These are phyloP conservation scores for Ascochyta clinopodiicola DNA, from an alignment of 2,329 filamentous ascomycete species.

Conservation along the genomic window DNA sequence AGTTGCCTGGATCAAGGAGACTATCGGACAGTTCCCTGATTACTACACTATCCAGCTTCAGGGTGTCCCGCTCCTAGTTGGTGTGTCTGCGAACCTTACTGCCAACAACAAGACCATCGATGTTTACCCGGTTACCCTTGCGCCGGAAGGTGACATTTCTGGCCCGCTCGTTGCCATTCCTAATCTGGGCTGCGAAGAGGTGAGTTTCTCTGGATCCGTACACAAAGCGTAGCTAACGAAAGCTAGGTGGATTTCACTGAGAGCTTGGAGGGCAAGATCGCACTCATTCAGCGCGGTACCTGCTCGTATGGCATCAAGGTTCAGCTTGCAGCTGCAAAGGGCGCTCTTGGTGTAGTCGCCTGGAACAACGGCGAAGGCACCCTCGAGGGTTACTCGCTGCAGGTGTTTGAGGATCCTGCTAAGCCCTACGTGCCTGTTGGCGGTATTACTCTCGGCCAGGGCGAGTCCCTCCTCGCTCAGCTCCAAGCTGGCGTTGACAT, in stretches of 20 bases:
- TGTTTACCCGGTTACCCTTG: constrained; percentile 36
- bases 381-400: constrained; percentile 51
- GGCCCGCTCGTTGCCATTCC: constrained; percentile 41
- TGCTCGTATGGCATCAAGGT: constrained; percentile 78
- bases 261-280: constrained; percentile 67
- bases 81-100: constrained; percentile 36
- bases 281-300: constrained; percentile 71
- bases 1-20: constrained; percentile 46
- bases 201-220: constrained; percentile 11
- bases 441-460: constrained; percentile 68
- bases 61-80: constrained; percentile 31
- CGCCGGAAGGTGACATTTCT: constrained; percentile 40
- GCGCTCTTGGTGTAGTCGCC: constrained; percentile 71
- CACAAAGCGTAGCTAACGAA: neutral
- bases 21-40: constrained; percentile 39
- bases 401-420: constrained; percentile 64
- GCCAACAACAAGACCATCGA: constrained; percentile 39
- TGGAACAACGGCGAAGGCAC: constrained; percentile 72
- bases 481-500: constrained; percentile 53
- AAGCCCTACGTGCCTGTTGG: constrained; percentile 68
- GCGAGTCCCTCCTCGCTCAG: constrained; percentile 61
- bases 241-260: constrained; percentile 65
- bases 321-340: constrained; percentile 60
- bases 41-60: constrained; percentile 49
- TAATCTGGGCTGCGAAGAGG: constrained; percentile 45